Percentiles rank a stretch among this genome's conserved stretches.
phyloP scores from a whole-genome alignment of 768 basidiomycete genomes.

The Clathrus columnatus region DNA sequence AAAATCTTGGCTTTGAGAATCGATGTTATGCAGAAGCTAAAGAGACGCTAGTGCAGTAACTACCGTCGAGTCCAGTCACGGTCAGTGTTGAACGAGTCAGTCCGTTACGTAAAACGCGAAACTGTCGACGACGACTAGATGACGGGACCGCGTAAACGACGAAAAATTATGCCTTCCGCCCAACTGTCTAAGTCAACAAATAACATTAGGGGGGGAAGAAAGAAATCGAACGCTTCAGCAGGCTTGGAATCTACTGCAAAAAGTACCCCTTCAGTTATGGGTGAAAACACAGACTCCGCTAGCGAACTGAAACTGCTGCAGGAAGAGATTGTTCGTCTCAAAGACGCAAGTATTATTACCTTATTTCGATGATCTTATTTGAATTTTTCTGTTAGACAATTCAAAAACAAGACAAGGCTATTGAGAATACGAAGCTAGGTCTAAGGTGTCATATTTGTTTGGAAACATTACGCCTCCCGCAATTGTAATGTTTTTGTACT shows the following conservation, averaged over 20 bases:
- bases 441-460: conserved; percentile 5
- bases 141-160: background rate
- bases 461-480: background rate
- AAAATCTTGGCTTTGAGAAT: no score
- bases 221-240: background rate
- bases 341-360: background rate
- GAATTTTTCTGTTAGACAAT: background rate
- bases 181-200: no score
- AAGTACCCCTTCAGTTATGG: background rate
- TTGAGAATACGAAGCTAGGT: background rate
- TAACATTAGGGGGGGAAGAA: no score
- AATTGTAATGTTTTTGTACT: background rate
- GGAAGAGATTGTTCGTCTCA: background rate
- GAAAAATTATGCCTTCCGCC: background rate
- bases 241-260: background rate
- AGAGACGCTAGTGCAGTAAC: no score
- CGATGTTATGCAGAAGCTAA: no score
- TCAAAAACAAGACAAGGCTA: background rate
- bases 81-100: no score
- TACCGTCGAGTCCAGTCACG: no score
- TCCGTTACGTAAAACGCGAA: no score
- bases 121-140: background rate
- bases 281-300: conserved; percentile 36
- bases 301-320: conserved; percentile 40
- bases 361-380: background rate